A percentile compares a stretch with the other conserved stretches of the same genome.
Evolutionary conservation across 2,329 filamentous ascomycete species (phyloP).

Genomic region (Botrytis aclada): DNA sequence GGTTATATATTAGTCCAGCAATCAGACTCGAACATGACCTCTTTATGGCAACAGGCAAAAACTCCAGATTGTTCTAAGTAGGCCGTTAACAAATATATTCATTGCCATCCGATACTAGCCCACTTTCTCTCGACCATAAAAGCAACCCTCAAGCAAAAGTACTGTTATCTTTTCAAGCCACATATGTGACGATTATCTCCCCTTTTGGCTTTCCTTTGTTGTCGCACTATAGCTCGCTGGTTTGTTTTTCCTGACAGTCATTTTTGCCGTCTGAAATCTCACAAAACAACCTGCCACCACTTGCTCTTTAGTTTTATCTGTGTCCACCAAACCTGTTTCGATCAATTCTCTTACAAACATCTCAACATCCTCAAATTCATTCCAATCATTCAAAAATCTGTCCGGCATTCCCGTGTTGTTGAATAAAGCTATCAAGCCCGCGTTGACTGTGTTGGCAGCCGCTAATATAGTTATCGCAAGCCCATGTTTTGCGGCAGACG

Average conservation of each 20-base stretch:
- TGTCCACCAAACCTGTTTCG: conserved; percentile 21
- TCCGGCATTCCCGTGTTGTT: conserved; percentile 29
- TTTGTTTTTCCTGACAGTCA: conserved; percentile 21
- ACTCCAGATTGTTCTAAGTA: background rate
- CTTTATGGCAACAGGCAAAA: background rate
- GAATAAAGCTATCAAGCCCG: conserved; percentile 26
- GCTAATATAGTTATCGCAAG: conserved; percentile 29
- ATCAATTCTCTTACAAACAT: conserved; percentile 22
- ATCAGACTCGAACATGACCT: background rate
- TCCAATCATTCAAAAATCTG: conserved; percentile 27
- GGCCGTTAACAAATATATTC: background rate
- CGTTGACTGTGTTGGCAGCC: conserved; percentile 28
- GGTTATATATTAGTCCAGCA: background rate
- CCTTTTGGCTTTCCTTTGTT: background rate
- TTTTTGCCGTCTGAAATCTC: conserved; percentile 20
- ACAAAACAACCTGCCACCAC: conserved; percentile 22
- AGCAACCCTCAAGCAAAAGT: background rate
- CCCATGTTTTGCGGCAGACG: conserved; percentile 16
- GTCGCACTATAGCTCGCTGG: conserved; percentile 18
- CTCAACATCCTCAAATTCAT: conserved; percentile 28
- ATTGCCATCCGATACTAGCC: background rate
- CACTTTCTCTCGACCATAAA: background rate
- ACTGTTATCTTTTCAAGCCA: background rate
- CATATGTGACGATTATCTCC: background rate
- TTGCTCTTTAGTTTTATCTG: conserved; percentile 17